Conservation (phyloP, 2,329 filamentous ascomycete species). For the Daldinia eschscholtzii region DNA sequence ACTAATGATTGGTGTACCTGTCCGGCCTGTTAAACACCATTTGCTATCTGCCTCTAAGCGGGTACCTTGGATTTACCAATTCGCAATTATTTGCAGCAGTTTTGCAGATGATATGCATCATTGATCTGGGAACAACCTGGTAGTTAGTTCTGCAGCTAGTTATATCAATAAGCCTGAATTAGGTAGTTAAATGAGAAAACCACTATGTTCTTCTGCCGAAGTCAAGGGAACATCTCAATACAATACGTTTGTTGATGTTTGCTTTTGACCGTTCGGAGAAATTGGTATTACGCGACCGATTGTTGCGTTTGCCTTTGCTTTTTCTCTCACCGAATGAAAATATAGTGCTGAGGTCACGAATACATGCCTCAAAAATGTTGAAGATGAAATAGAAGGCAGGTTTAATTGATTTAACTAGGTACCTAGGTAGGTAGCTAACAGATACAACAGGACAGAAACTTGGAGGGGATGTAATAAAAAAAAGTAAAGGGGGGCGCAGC, state of each 20-base stretch:
- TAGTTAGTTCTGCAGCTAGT: background rate
- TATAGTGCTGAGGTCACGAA: background rate
- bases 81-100: constrained; percentile 10
- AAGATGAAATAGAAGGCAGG: background rate
- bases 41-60: background rate
- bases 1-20: constrained; percentile 10
- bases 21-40: background rate
- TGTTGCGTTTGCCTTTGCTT: background rate
- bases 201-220: background rate
- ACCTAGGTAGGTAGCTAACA: background rate
- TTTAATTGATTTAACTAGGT: background rate
- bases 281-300: background rate
- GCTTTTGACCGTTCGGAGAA: constrained; percentile 1
- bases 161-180: background rate
- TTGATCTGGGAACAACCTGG: constrained; percentile 14
- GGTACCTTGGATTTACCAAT: constrained; percentile 9
- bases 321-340: background rate
- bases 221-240: no score
- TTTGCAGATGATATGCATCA: constrained; percentile 10
- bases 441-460: background rate
- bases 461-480: constrained; percentile 17
- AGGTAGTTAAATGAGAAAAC: constrained; percentile 8
- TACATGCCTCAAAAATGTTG: background rate
- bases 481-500: constrained; percentile 44
- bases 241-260: constrained; percentile 17